Evolutionary conservation across 2,329 filamentous ascomycete species (phyloP), one percentile per base, ranked within the genome.

Genomic region (Exophiala aquamarina): DNA sequence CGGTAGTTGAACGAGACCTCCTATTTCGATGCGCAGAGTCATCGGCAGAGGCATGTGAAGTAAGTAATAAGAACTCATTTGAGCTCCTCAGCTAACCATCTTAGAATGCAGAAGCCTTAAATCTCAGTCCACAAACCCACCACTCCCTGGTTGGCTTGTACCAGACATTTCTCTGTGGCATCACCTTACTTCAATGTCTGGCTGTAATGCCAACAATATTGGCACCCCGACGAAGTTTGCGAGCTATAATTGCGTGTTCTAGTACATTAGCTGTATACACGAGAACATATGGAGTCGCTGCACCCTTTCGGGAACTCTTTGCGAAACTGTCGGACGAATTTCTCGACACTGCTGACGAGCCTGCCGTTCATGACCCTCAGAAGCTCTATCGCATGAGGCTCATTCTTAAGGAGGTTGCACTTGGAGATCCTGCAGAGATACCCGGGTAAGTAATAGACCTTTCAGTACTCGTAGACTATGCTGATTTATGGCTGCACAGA

Each of bases 381-480:
- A 35, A 31, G 6, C 15, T 35, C 15, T 21, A 19, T 3, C 41
- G 49, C 19, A 40, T 55, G 7, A 29, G 49, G 3, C 18, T n/a
- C 36, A 5, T 55, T n/a, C 29, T 57, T 10, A 47, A 51, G 34
- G 49, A 43, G 17, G 53, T 57, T 26, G 44, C 55, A 20, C 55
- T 52, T 10, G 55, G 52, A 32, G 54, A 57, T 49, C 54, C 54
- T n/a, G 55, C 54, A 2, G 52, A 57, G 26, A 43, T 44, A 34
- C 32, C 54, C 20, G 28, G 46, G 54, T 52, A 44, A 17, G 52
- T 47, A 10, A 13, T 17, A 13, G 23, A 14, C 41, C 4, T 41
- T 32, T 4, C 8, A 32, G 17, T 13, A 20, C 3, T 28, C 21
- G 29, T n/a, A 8, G 6, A 34, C 4, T 3, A 15, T 10, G 21